Evolutionary conservation across 495 filamentous ascomycete genomes (phyloP).

Genomic region (Tuber microsphaerosporum): DNA sequence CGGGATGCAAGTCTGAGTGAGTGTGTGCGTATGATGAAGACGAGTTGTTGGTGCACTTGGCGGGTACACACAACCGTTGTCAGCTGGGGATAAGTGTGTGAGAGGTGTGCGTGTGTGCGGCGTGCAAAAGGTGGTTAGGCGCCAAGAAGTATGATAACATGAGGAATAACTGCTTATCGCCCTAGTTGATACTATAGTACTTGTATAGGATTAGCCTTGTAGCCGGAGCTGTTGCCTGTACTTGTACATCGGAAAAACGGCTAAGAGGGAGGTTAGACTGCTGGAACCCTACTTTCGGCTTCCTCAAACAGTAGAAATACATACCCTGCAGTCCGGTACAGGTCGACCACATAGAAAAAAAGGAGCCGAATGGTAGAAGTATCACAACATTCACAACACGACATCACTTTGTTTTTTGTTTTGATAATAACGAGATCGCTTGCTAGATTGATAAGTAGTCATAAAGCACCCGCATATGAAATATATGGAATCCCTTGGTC

Average conservation of each 20-base stretch:
- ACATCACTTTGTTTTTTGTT: not conserved
- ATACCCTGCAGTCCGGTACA: conserved; percentile 4
- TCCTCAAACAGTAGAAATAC: conserved; percentile 19
- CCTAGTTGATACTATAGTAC: conserved; percentile 1
- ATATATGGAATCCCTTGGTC: conserved; percentile 12
- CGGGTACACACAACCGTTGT: conserved; percentile 28
- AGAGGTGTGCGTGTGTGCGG: not conserved
- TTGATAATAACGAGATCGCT: not conserved
- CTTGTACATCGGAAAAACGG: conserved; percentile 34
- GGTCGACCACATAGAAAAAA: conserved; percentile 8
- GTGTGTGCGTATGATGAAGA: conserved; percentile 21
- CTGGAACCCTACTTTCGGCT: conserved; percentile 1
- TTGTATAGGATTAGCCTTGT: conserved; percentile 33
- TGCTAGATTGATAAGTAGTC: not conserved
- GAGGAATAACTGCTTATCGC: conserved; percentile 25
- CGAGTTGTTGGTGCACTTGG: conserved; percentile 27
- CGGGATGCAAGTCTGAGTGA: conserved; percentile 12
- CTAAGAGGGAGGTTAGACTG: conserved; percentile 22
- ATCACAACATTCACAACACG: not conserved
- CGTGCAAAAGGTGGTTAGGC: conserved; percentile 23
- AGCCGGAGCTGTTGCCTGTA: conserved; percentile 31
- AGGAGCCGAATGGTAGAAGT: not conserved
- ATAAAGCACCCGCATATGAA: not conserved
- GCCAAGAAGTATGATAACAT: conserved; percentile 16
- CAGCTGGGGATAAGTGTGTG: conserved; percentile 15